Evolutionary conservation across 2,329 filamentous ascomycete genomes (phyloP), one percentile per base, ranked within the genome.

Genomic region (Fusarium globosum): DNA sequence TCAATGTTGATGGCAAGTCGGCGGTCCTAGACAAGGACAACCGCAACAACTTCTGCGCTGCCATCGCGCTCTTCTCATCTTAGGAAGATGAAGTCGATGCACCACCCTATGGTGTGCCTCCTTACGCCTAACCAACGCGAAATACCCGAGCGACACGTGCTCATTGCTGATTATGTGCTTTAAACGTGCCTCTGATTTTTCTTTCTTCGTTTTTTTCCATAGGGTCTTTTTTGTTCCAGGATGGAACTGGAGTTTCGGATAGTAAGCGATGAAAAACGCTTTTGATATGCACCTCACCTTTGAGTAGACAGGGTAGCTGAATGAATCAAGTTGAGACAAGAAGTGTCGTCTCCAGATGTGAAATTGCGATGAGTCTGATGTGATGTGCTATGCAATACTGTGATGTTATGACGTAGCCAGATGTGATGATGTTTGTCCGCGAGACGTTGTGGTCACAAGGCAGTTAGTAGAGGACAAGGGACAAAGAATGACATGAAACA

Each of bases 1-100:
- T 95, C 68, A 91, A 88, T 2, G 79, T 92, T 23, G 84, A 92
- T 74, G 90, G 90, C 43, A 75, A 85, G 78, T 82, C 84, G 20
- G 83, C 83, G 4, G 88, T 87, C 53, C 80, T 88, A 9, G 89
- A 91, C 74, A 82, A 80, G 58, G 89, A 92, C 80, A 92, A 93
- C 82, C 84, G 88, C 63, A 92, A 90, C 81, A 90, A 86, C 75
- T 93, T 91, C 78, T 91, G 90, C 75, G 89, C 88, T 9, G 88
- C 89, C 33, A 82, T 93, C 66, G 88, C 89, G 33, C 67, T 74
- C 33, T 78, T 77, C 63, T 71, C 76, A 48, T 68, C 76, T 15
- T 75, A 76, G 72, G 53, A 68, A 16, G 65, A 68, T 26, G 52
- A 61, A 10, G 35, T 35, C 26, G 42, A 51, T 9, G 52, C 33